Evolutionary conservation across 345 rosid species (phyloP), one percentile per base, ranked within the genome.

Genomic region (Angophora floribunda): DNA sequence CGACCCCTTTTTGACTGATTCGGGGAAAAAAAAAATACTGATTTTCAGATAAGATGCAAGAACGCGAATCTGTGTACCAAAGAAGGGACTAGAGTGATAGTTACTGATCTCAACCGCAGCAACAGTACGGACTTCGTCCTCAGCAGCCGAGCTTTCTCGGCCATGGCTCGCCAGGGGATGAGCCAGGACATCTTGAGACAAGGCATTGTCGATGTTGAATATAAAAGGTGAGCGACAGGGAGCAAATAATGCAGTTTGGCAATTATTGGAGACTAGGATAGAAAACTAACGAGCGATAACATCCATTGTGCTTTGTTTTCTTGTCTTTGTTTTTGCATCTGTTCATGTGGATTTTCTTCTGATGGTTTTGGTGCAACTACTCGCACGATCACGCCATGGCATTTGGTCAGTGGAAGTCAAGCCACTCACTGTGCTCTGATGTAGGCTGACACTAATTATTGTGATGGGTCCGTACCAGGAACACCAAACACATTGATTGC

Each of bases 121-220:
- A 98, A 97, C 92, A 87, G 90, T 44, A 97, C 99, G 1, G 99
- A 93, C 52, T 92, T 98, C 84, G 97, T 96, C 67, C 94, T 98
- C 12, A 98, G 98, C 90, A 93, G 96, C 93, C 92, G 95, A 92
- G 99, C 97, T 70, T 97, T 95, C 91, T 88, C 86, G 87, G 97
- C 96, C 87, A 96, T 98, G 99, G 97, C 99, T 85, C 95, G 91
- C 51, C 3, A 86, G 44, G 98, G 95, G 70, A 91, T 89, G 89
- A 93, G 89, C 89, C 91, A 36, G 50, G 88, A 91, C 84, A 89
- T 96, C 88, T 91, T 94, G 90, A 93, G 91, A 91, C 95, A 75
- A 44, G 96, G 97, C 51, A 51, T 94, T 52, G 94, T 95, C 59
- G 98, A 96, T 53, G 93, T 95, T 8, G 94, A 97, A 87, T 98